Conservation (phyloP, 2,329 filamentous ascomycete species). For the Corinectria fuckeliana region DNA sequence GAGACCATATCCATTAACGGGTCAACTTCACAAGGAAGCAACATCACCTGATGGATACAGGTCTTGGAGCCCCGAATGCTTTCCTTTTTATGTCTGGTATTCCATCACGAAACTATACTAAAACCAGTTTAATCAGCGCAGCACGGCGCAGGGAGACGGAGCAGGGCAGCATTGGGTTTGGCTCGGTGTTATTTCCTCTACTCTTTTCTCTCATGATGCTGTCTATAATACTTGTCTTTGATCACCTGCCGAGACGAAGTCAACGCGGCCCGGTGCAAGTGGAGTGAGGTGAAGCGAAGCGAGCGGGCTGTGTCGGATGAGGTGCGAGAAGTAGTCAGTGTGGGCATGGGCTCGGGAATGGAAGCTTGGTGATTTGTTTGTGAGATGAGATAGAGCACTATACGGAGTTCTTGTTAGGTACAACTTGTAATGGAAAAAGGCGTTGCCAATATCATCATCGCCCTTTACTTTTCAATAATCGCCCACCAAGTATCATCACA, state of each 20-base stretch:
- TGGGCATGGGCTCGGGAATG: conserved; percentile 32
- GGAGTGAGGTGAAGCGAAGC: conserved; percentile 12
- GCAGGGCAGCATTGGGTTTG: conserved; percentile 49
- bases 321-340: conserved; percentile 26
- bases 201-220: conserved; percentile 40
- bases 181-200: conserved; percentile 42
- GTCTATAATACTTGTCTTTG: conserved; percentile 39
- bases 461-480: conserved; percentile 19
- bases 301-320: conserved; percentile 26
- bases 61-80: conserved; percentile 31
- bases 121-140: conserved; percentile 47
- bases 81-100: conserved; percentile 43
- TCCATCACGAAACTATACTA: conserved; percentile 44
- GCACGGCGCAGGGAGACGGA: conserved; percentile 48
- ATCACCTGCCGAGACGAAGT: conserved; percentile 30
- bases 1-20: conserved; percentile 30
- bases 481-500: conserved; percentile 29
- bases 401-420: conserved; percentile 43
- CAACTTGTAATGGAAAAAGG: conserved; percentile 45
- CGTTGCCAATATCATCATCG: conserved; percentile 30
- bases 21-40: conserved; percentile 25
- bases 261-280: conserved; percentile 16
- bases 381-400: conserved; percentile 40
- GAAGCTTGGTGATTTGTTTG: conserved; percentile 38
- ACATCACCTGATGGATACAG: conserved; percentile 27